Base-by-base conservation (phyloP, 805 yeast genomes). In the Wickerhamia fluorescens region DNA sequence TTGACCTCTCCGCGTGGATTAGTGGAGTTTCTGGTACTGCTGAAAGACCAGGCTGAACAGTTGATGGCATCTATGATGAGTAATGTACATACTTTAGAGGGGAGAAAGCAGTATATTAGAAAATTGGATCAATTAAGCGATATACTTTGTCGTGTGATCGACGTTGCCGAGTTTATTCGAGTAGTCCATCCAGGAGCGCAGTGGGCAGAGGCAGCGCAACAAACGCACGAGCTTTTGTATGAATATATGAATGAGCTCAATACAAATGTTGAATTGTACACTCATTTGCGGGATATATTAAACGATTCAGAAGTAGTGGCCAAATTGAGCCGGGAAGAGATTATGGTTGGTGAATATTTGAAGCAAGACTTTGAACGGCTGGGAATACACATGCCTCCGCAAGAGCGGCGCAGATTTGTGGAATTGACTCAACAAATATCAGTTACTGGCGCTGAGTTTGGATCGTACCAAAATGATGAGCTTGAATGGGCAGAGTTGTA, bases 201-300 rank as follows among this genome's bases (percentile, higher is more conserved):
- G 11, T 86, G 84, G 68, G 67, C 81, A 7, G 66, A 66, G 22
- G 88, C 87, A 2, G 95, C 98, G 2, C 95, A 89, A 47, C 68
- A 71, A 24, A 81, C 92, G 20, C 96, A 89, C 49, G 94, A 85
- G 42, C 65, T 75, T 38, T 74, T 89, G 82, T 89, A 80, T 53
- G 94, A 87, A 47, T 88, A 79, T 53, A 92, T 92, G 98, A 92
- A 87, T 53, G 71, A 80, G 30, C 62, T 92, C 25, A 92, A 92
- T 53, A 88, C 97, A 2, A 79, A 85, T 31, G 81, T 76, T 10
- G 78, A 71, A 20, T 62, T 92, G 16, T 85, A 78, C 45, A 53
- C 60, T 26, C 73, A 71, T 25, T 64, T 92, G 23, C 67, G 69
- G 14, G 45, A 53, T n/a, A 77, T 80, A 0, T 53, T 88, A 31